Evolutionary conservation across 306 rosid species (phyloP).

Genomic region (Citrullus amarus): DNA sequence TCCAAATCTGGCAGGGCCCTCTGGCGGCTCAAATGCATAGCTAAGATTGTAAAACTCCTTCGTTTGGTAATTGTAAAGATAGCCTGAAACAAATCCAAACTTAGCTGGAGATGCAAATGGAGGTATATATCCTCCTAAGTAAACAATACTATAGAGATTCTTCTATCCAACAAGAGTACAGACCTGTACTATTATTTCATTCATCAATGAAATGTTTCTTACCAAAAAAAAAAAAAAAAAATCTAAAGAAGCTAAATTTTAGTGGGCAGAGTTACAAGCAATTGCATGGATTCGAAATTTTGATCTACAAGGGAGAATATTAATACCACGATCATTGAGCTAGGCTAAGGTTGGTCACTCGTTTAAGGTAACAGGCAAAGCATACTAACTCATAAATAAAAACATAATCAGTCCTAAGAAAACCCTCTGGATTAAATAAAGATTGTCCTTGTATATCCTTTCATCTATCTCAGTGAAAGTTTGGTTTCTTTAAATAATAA

Average conservation of each 20-base stretch:
- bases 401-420: neutral
- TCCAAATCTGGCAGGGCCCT: constrained; percentile 91
- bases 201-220: too few relatives aligned
- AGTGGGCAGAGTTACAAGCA: neutral
- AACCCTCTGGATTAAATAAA: neutral
- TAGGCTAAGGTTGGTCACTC: neutral
- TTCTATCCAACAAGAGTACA: neutral
- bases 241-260: neutral
- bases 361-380: neutral
- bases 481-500: too few relatives aligned
- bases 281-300: neutral
- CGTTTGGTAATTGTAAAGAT: constrained; percentile 77
- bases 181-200: neutral
- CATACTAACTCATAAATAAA: neutral
- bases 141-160: neutral
- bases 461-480: too few relatives aligned
- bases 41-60: constrained; percentile 93
- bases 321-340: neutral
- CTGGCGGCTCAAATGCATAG: constrained; percentile 57
- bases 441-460: neutral
- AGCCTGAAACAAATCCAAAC: constrained; percentile 41
- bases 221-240: too few relatives aligned
- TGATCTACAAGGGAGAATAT: neutral
- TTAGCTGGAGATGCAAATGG: neutral
- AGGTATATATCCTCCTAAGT: neutral